Conservation (phyloP, 768 basidiomycete species). For the Rhodotorula graminis region DNA sequence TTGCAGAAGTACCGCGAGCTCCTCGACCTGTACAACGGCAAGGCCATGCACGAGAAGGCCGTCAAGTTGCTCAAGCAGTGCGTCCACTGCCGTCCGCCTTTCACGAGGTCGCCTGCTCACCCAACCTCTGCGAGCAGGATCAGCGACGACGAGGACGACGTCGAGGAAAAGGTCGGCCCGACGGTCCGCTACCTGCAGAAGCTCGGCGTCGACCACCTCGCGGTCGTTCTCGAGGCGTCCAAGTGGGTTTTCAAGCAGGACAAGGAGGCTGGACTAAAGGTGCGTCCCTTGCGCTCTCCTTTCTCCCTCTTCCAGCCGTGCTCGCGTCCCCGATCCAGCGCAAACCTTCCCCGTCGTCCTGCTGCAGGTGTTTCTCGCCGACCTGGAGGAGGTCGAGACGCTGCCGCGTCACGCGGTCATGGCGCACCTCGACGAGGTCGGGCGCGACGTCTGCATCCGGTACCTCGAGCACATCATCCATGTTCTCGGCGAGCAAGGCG, state of each 20-base stretch:
- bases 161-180: constrained; percentile 71
- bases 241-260: constrained; percentile 80
- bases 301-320: no score
- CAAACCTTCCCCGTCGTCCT: not conserved
- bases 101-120: no score
- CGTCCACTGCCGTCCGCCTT: constrained; percentile 42
- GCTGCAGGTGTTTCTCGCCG: constrained; percentile 83
- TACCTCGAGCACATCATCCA: constrained; percentile 82
- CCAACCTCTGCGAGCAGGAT: constrained; percentile 54
- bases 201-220: constrained; percentile 72
- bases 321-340: no score
- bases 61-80: constrained; percentile 77
- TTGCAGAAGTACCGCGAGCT: constrained; percentile 83
- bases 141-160: constrained; percentile 69
- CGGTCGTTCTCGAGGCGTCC: constrained; percentile 74
- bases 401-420: constrained; percentile 72
- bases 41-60: constrained; percentile 90
- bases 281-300: constrained; percentile 24
- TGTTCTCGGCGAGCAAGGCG: constrained; percentile 63
- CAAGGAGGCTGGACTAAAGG: constrained; percentile 70
- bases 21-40: constrained; percentile 83
- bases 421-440: constrained; percentile 67
- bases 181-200: constrained; percentile 87
- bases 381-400: constrained; percentile 67
- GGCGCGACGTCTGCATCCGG: constrained; percentile 57